A percentile compares a stretch with the other conserved stretches of the same genome.
These are phyloP conservation scores for Eucalyptus curtisii DNA, from an alignment of 345 rosid species.

Conservation along the genomic window DNA sequence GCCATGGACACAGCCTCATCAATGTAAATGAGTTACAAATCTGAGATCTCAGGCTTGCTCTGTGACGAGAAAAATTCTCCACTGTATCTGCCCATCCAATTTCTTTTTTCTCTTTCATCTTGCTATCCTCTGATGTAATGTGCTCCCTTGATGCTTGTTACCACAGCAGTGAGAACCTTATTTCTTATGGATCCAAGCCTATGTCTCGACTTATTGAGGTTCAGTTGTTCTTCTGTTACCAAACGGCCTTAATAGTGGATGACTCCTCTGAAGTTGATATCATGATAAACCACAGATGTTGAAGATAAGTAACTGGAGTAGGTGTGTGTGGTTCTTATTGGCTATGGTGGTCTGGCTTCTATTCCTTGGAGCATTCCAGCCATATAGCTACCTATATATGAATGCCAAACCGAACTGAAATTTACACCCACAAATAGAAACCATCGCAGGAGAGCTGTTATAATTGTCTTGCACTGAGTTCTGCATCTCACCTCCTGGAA, in stretches of 20 bases:
- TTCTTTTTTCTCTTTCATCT: background rate
- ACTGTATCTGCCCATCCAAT: background rate
- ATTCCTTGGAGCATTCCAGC: background rate
- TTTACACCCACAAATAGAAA: background rate
- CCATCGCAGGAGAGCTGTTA: background rate
- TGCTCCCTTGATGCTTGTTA: background rate
- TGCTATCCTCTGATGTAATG: background rate
- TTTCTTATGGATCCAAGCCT: background rate
- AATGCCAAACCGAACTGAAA: background rate
- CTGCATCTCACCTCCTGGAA: background rate
- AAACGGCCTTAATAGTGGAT: background rate
- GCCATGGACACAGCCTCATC: background rate
- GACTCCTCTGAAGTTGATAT: background rate
- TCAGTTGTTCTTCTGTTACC: background rate
- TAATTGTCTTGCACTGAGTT: background rate
- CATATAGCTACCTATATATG: background rate
- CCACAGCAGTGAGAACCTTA: background rate
- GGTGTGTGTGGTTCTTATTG: background rate
- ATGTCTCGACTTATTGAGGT: background rate
- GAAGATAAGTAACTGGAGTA: background rate
- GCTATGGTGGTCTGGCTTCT: background rate
- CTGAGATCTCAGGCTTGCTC: background rate
- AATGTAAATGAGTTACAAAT: background rate
- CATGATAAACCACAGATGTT: background rate
- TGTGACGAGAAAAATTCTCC: background rate